Conservation (phyloP, 73 alveolate genomes). For the Durusdinium trenchii region DNA sequence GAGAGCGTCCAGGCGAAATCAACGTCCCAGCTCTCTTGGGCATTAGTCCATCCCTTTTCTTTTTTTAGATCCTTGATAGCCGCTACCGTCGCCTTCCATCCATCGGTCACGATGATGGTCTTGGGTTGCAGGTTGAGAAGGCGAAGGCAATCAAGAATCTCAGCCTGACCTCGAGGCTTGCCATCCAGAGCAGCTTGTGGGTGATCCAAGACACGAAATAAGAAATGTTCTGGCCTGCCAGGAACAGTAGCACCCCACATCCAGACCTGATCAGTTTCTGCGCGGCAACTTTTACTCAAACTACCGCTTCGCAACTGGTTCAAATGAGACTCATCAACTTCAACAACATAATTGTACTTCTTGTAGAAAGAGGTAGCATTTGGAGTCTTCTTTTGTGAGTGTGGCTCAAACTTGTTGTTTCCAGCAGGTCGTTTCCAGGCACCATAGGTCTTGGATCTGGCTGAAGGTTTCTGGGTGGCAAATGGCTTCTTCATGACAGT, state of each 20-base stretch:
- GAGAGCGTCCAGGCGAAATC: too few relatives aligned
- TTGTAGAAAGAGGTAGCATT: background rate
- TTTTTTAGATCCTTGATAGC: background rate
- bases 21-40: too few relatives aligned
- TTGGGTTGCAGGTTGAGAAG: background rate
- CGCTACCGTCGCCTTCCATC: constrained; percentile 23
- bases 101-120: background rate
- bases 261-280: constrained; percentile 37
- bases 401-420: background rate
- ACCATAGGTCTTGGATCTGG: too few relatives aligned
- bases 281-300: background rate
- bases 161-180: background rate
- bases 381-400: background rate
- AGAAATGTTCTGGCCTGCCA: background rate
- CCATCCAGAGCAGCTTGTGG: background rate
- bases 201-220: constrained; percentile 27
- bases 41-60: background rate
- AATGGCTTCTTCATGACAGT: background rate
- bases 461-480: background rate
- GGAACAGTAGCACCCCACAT: constrained; percentile 19
- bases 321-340: constrained; percentile 19
- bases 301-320: background rate
- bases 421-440: background rate
- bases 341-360: background rate
- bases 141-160: background rate